phyloP scores from a whole-genome alignment of 1,284 basidiomycete genomes.

The Microbotryomycetes sp. region DNA sequence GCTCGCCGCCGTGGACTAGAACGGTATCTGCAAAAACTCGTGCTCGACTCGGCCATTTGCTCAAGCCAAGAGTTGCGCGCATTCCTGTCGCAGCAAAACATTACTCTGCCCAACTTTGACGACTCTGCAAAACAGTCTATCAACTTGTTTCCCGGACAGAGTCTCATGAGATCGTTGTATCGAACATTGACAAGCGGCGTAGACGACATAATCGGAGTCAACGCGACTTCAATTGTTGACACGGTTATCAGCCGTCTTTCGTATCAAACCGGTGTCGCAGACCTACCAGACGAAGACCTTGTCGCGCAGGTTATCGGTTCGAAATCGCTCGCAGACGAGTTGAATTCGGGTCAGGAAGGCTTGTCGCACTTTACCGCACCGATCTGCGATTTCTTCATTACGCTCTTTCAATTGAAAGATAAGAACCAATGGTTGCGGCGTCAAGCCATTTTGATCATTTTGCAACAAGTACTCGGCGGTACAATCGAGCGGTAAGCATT shows the following conservation, averaged over 20 bases:
- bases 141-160: conserved; percentile 54
- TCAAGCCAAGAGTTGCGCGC: conserved; percentile 71
- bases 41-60: conserved; percentile 66
- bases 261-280: conserved; percentile 67
- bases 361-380: conserved; percentile 66
- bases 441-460: conserved; percentile 92
- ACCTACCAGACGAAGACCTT: conserved; percentile 73
- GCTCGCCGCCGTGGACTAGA: conserved; percentile 69
- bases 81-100: conserved; percentile 72
- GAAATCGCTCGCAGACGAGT: not conserved
- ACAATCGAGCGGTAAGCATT: conserved; percentile 77
- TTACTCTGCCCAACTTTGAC: conserved; percentile 27
- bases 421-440: conserved; percentile 89
- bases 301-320: conserved; percentile 59
- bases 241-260: conserved; percentile 81
- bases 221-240: conserved; percentile 83
- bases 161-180: conserved; percentile 71
- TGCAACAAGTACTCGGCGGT: conserved; percentile 89
- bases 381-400: conserved; percentile 85
- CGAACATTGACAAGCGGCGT: conserved; percentile 81
- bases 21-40: conserved; percentile 73
- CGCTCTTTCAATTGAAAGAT: conserved; percentile 88
- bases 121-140: not conserved
- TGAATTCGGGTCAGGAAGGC: conserved; percentile 16
- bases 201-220: conserved; percentile 75